Base-by-base conservation (phyloP, 2,329 filamentous ascomycete species). In the Trichoderma simmonsii region DNA sequence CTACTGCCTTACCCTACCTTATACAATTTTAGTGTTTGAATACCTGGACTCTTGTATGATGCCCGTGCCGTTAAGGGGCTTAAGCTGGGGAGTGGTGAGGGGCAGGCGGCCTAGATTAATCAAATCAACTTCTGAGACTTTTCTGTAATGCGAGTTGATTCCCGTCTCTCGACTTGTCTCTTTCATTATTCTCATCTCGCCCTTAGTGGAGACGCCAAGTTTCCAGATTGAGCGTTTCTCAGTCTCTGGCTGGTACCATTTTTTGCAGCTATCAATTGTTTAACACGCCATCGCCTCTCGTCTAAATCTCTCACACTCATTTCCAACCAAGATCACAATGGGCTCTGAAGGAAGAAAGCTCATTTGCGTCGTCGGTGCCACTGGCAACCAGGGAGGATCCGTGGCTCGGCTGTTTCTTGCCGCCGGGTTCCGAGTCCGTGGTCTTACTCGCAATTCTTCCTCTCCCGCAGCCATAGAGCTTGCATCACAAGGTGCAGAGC, bases 301-400 rank as follows among this genome's bases (percentile, higher is more conserved):
- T 54, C 21, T 0, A 54, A n/a, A 43, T n/a, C 39, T 43, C 11
- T 24, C 21, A 24, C 3, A 6, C 11, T 54, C 48, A 24, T 54
- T 12, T 7, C 11, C 21, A 54, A 8, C 30, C 18, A 32, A 12
- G 6, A 32, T 24, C 9, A 68, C 26, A 61, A 34, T 32, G 34
- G 77, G 14, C 6, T 39, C n/a, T 4, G 11, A 66, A 12, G 36
- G 68, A 43, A 39, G 21, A 28, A 85, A 84, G 71, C 75, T 86
- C 65, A 76, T 86, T 54, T 82, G 82, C 26, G 82, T 87, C 6
- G 79, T 86, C 62, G 85, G 85, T 15, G 84, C 83, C 28, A 87
- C 85, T 9, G 86, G 84, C 51, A 84, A 83, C 71, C 85, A 88
- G 73, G 86, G 86, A 71, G 84, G 85, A n/a, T 85, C 85, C 4